Conservation (phyloP, 495 filamentous ascomycete species). For the Hypoxylon intermedium region DNA sequence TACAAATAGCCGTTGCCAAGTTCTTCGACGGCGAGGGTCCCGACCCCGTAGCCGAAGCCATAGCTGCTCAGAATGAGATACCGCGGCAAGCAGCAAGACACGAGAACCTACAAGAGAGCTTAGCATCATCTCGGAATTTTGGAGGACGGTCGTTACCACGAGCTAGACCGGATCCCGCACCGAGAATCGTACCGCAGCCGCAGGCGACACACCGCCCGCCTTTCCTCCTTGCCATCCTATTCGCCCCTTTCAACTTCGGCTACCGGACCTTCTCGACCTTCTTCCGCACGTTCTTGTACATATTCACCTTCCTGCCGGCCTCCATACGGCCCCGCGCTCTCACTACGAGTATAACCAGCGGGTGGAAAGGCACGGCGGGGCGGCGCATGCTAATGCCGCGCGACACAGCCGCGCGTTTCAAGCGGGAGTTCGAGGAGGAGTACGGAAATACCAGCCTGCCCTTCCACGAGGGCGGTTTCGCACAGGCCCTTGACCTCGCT, state of each 20-base stretch:
- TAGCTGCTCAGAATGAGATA: slow-evolving; percentile 65
- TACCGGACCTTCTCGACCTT: slow-evolving; percentile 71
- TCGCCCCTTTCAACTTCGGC: slow-evolving; percentile 81
- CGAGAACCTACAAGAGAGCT: slow-evolving; percentile 73
- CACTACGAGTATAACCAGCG: slow-evolving; percentile 56
- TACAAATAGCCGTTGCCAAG: slow-evolving; percentile 92
- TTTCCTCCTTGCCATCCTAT: slow-evolving; percentile 75
- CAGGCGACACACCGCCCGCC: slow-evolving; percentile 70
- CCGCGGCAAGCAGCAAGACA: slow-evolving; percentile 64
- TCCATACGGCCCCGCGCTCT: slow-evolving; percentile 69
- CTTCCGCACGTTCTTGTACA: slow-evolving; percentile 77
- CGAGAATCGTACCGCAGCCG: slow-evolving; percentile 78
- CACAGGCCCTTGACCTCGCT: slow-evolving; percentile 84
- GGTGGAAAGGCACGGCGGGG: slow-evolving; percentile 69
- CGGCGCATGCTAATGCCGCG: slow-evolving; percentile 77
- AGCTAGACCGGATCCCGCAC: slow-evolving; percentile 66
- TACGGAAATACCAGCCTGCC: slow-evolving; percentile 73
- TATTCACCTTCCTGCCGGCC: slow-evolving; percentile 62
- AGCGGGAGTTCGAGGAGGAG: slow-evolving; percentile 92
- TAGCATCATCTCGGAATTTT: slow-evolving; percentile 44
- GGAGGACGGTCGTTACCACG: slow-evolving; percentile 41
- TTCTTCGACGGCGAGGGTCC: slow-evolving; percentile 96
- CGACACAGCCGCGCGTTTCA: slow-evolving; percentile 87
- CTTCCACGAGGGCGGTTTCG: slow-evolving; percentile 86
- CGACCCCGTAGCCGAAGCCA: slow-evolving; percentile 79